Conservation (phyloP, 805 yeast genomes). For the Debaryomyces prosopidis region DNA sequence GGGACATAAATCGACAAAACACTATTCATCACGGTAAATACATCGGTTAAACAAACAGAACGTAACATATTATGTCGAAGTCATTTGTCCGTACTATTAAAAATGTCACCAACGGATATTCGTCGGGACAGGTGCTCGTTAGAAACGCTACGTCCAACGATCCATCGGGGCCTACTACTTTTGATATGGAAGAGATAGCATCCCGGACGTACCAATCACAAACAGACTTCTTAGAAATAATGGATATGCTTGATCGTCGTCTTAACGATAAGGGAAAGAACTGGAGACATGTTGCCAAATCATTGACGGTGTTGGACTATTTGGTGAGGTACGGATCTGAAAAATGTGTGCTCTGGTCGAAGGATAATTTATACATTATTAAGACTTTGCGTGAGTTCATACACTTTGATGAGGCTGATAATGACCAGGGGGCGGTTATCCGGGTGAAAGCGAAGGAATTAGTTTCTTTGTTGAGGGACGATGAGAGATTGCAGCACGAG, state of each 20-base stretch:
- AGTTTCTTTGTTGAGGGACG: conserved; percentile 76
- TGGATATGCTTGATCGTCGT: conserved; percentile 93
- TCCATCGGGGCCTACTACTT: conserved; percentile 76
- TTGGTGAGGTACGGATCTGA: conserved; percentile 84
- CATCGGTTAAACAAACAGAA: not conserved
- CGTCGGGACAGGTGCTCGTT: conserved; percentile 81
- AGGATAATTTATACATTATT: conserved; percentile 81
- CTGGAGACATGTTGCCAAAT: conserved; percentile 95
- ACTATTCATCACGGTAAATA: not conserved
- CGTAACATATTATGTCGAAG: conserved; percentile 57
- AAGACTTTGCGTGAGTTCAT: conserved; percentile 91
- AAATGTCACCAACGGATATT: conserved; percentile 87
- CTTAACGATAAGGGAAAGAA: conserved; percentile 94
- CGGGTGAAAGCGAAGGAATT: conserved; percentile 90
- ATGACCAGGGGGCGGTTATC: conserved; percentile 83
- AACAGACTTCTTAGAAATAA: conserved; percentile 79
- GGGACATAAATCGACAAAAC: no score
- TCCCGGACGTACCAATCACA: conserved; percentile 64
- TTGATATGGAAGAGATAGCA: conserved; percentile 82
- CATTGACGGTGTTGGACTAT: conserved; percentile 85
- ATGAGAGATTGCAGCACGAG: conserved; percentile 74
- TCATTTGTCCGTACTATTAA: conserved; percentile 79
- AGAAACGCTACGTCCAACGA: conserved; percentile 93
- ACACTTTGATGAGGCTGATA: conserved; percentile 71
- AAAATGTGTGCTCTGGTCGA: conserved; percentile 88